Evolutionary conservation across 805 yeast species (phyloP), one percentile per base, ranked within the genome.

Genomic region (Wickerhamomyces kurtzmanii): DNA sequence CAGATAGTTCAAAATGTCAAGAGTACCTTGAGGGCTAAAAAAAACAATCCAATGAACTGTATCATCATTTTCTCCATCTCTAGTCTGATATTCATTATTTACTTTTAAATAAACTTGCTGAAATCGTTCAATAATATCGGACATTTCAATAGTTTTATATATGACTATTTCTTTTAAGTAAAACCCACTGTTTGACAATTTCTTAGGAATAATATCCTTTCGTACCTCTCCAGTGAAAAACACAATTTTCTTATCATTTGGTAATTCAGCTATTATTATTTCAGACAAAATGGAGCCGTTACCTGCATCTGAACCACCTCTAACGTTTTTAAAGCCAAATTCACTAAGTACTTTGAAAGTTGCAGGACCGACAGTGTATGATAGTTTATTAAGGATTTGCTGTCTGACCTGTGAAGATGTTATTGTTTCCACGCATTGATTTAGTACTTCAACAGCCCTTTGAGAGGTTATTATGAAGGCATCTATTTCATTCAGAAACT

Each of bases 291-390:
- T 56, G 5, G 65, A 54, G 2, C 96, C 96, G 50, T 84, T 85
- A 0, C 96, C 96, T 2, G 94, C 85, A 7, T 68, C 49, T 1
- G 49, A 55, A 1, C 89, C 94, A 4, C 96, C 95, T 31, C 71
- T 53, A 0, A 89, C 67, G 34, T 71, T 68, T 2, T 31, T 44
- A 46, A 86, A 89, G 1, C 95, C 96, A 17, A 73, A 50, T 6
- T 59, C 56, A 3, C 47, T 34, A 9, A 89, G 50, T 12, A 79
- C 71, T 11, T 59, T 57, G 12, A 66, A 68, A 0, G 97, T 89
- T 0, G 94, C 86, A 1, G 95, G 95, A 0, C 97, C 97, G 5
- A 89, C 96, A 0, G 96, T 84, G 45, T 75, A 89, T 0, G 79
- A 77, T 0, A 75, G 69, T 40, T 73, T 74, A 4, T 37, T 30